These are phyloP conservation scores for Herpetomonas samuelpessoai DNA, from an alignment of 208 protist genomes.

Conservation along the genomic window DNA sequence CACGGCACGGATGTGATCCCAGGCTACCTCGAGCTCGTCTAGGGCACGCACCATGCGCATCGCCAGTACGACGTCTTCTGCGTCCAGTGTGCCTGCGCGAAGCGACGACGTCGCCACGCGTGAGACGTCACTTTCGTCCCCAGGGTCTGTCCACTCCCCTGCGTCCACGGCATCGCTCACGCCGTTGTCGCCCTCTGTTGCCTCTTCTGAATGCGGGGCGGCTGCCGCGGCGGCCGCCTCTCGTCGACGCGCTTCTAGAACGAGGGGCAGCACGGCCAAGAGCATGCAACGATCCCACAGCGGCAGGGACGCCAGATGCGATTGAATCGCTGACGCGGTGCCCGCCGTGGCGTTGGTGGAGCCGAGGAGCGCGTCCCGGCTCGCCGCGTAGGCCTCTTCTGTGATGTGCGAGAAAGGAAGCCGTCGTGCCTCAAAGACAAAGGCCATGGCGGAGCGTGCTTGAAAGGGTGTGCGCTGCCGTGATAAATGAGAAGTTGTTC, in stretches of 20 bases:
- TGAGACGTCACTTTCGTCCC: neutral
- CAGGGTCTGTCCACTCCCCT: neutral
- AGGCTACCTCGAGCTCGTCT: conserved; percentile 67
- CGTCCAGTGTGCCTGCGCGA: neutral
- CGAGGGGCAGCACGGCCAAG: conserved; percentile 41
- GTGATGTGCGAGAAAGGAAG: conserved; percentile 48
- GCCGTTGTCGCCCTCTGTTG: neutral
- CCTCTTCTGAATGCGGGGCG: neutral
- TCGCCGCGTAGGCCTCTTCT: conserved; percentile 10
- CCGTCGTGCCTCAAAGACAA: conserved; percentile 71
- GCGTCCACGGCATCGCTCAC: neutral
- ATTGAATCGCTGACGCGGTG: neutral
- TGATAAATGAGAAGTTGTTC: too few relatives aligned
- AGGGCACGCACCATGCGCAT: conserved; percentile 44
- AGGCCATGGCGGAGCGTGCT: conserved; percentile 59
- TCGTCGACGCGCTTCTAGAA: conserved; percentile 14
- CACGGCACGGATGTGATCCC: conserved; percentile 23
- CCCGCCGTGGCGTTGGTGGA: conserved; percentile 13
- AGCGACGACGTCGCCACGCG: neutral
- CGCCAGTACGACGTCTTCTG: conserved; percentile 28
- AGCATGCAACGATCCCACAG: conserved; percentile 66
- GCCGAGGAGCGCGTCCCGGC: neutral
- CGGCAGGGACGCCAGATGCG: conserved; percentile 27
- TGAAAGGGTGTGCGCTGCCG: too few relatives aligned
- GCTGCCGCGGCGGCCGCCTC: neutral